phyloP scores from a whole-genome alignment of 768 basidiomycete genomes.

The Auriscalpium microsporum region DNA sequence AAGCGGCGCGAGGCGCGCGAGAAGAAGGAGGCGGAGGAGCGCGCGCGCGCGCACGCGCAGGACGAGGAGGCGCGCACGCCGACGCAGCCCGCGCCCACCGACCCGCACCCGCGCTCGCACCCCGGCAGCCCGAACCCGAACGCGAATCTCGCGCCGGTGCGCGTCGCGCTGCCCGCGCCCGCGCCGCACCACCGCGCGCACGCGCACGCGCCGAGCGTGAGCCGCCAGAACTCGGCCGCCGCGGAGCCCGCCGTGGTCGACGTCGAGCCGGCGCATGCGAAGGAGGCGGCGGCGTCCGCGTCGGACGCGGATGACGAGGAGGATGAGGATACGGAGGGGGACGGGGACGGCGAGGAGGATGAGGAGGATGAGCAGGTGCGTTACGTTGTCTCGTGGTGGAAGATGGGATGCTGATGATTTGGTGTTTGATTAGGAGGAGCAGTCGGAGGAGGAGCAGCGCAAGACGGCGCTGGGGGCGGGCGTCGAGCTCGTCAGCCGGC shows the following conservation, averaged over 20 bases:
- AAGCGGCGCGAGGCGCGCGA: conserved; percentile 48
- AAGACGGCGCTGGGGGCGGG: conserved; percentile 14
- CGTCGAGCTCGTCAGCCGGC: conserved; percentile 16
- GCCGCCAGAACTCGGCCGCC: not conserved
- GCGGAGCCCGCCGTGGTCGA: not conserved
- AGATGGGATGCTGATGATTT: not conserved
- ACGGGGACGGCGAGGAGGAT: conserved; percentile 15
- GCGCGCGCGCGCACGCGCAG: conserved; percentile 9
- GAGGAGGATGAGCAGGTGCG: conserved; percentile 26
- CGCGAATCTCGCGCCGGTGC: conserved; percentile 12
- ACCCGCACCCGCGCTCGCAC: no score
- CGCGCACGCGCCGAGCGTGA: not conserved
- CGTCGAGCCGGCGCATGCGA: not conserved
- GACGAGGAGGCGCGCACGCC: not conserved
- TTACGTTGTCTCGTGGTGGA: not conserved
- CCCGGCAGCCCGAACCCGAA: not conserved
- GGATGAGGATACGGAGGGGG: conserved; percentile 5
- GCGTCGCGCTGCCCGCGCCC: conserved; percentile 22
- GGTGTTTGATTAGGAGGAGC: no score
- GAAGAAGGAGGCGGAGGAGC: conserved; percentile 33
- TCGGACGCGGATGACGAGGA: conserved; percentile 18
- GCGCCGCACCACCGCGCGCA: conserved; percentile 12
- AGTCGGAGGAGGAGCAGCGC: conserved; percentile 3
- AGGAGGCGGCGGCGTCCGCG: not conserved
- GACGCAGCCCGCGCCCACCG: not conserved